These are phyloP conservation scores for Botryotinia calthae DNA, from an alignment of 2,329 filamentous ascomycete species.

Conservation along the genomic window DNA sequence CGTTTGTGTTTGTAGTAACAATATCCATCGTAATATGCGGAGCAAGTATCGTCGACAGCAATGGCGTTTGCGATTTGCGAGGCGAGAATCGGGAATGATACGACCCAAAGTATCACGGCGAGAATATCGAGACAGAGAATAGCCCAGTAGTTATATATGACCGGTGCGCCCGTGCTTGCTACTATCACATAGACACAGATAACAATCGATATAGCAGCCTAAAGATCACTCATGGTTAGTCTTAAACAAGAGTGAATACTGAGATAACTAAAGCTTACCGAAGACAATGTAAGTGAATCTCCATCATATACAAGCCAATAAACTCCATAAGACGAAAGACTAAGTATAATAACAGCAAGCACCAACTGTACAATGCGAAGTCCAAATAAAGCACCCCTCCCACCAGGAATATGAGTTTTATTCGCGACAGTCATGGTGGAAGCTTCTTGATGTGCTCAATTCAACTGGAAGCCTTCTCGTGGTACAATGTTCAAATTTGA, in stretches of 20 bases:
- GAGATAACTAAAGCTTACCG: not conserved
- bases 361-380: constrained; percentile 15
- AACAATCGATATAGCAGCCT: constrained; percentile 9
- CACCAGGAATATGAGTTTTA: constrained; percentile 5
- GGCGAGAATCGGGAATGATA: constrained; percentile 6
- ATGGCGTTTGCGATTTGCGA: not conserved
- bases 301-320: constrained; percentile 2
- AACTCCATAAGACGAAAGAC: constrained; percentile 12
- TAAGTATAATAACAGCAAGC: constrained; percentile 8
- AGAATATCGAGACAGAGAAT: constrained; percentile 14
- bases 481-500: not conserved
- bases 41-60: not conserved
- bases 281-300: constrained; percentile 5
- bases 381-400: not conserved
- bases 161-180: not conserved
- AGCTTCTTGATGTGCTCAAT: not conserved
- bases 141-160: constrained; percentile 17
- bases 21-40: not conserved
- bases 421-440: not conserved
- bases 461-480: not conserved
- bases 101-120: constrained; percentile 5
- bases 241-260: not conserved
- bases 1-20: constrained; percentile 17
- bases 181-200: constrained; percentile 7
- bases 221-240: not conserved